Base-by-base conservation (phyloP, 192 early-diverging fungal species). In the Diversispora eburnea region DNA sequence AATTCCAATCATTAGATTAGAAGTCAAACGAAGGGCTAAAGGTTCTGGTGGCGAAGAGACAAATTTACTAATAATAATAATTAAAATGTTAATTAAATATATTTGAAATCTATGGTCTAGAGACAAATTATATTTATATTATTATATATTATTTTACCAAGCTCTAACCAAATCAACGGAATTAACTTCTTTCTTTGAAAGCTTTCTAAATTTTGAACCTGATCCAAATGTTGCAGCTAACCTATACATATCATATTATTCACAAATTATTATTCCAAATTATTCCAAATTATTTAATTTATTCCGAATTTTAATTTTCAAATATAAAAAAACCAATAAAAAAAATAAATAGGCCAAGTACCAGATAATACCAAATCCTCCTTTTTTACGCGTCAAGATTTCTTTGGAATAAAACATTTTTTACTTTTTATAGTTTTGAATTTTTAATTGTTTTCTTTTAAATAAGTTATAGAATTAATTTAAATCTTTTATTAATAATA, bases 361-460 rank as follows among this genome's bases (percentile, higher is more conserved):
- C 86, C 86, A 88, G 20, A 86, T 83, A 13, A 86, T 78, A 3
- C 82, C 86, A 45, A 88, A 73, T 10, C 81, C 82, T 4, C 58
- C 79, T 57, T 77, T 79, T 57, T 84, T 79, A 25, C 76, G 76
- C n/a, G 82, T 72, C 15, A 88, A 75, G 64, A 88, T 84, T 43
- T 88, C 86, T 61, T 86, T 78, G 25, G 85, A 85, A 61, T 88
- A 88, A 60, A 88, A 88, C 86, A 88, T 88, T 51, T 63, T 63
- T 43, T 46, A 46, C 2, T 33, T 33, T 33, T 33, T 33, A 33
- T 1, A 33, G 25, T 1, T 33, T 33, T 33, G 25, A 33, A 33
- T 33, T 33, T 33, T 33, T 33, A 33, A 33, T 33, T 33, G 2
- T 33, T 33, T 33, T 33, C 25, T 33, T 33, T 33, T 33, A 33